A percentile compares a stretch with the other conserved stretches of the same genome.
These are phyloP conservation scores for Akanthomyces dipterigenus DNA, from an alignment of 2,329 filamentous ascomycete species.

Conservation along the genomic window DNA sequence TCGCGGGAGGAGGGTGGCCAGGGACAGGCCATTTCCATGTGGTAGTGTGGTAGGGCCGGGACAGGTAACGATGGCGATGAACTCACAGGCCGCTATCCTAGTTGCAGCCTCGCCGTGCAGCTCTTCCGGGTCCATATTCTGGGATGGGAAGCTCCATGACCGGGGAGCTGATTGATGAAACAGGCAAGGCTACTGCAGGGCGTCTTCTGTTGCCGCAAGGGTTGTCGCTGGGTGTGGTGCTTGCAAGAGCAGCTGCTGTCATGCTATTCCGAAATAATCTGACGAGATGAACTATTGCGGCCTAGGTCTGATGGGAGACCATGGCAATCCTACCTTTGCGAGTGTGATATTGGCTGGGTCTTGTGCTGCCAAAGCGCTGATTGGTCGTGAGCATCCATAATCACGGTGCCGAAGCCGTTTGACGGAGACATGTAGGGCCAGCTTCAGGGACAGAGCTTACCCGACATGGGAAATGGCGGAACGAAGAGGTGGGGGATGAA, in stretches of 20 bases:
- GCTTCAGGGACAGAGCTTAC: slow-evolving; percentile 7
- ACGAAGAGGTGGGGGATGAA: not conserved
- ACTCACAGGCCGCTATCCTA: slow-evolving; percentile 5
- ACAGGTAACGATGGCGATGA: slow-evolving; percentile 4
- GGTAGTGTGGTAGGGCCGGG: slow-evolving; percentile 2
- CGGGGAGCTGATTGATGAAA: slow-evolving; percentile 3
- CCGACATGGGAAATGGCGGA: slow-evolving; percentile 5
- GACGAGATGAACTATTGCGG: slow-evolving; percentile 5
- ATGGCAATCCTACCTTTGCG: not conserved
- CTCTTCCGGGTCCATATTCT: not conserved
- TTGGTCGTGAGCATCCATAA: slow-evolving; percentile 5
- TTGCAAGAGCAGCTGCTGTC: not conserved
- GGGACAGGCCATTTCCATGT: not conserved
- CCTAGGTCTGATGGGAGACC: slow-evolving; percentile 11
- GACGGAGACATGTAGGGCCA: not conserved
- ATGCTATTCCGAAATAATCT: slow-evolving; percentile 10
- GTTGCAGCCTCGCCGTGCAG: slow-evolving; percentile 5
- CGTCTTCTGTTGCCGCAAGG: not conserved
- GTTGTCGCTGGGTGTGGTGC: not conserved
- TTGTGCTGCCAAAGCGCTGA: not conserved
- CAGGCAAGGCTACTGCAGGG: slow-evolving; percentile 2
- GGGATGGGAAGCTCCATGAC: not conserved
- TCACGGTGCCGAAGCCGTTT: slow-evolving; percentile 9
- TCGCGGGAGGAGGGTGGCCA: not conserved
- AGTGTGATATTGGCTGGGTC: not conserved